Percentiles rank a stretch among this genome's conserved stretches.
Evolutionary conservation across 495 filamentous ascomycete genomes (phyloP).

Genomic region (Annulohypoxylon nitens): DNA sequence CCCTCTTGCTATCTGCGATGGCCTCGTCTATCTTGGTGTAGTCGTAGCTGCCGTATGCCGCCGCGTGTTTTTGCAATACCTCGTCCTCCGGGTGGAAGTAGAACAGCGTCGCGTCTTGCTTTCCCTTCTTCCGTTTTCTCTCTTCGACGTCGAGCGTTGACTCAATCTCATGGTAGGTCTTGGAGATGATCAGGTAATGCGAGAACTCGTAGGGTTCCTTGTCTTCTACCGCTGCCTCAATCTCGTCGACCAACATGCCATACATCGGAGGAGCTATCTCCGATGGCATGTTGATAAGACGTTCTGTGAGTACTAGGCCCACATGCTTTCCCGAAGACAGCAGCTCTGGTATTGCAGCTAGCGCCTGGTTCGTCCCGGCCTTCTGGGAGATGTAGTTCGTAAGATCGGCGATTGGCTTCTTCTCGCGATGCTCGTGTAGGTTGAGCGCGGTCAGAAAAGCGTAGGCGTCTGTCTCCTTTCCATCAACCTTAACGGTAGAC

Average conservation of each 20-base stretch:
- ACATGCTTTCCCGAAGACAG: constrained; percentile 68
- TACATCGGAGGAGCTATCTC: constrained; percentile 97
- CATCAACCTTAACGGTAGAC: constrained; percentile 95
- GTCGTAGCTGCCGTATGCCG: constrained; percentile 73
- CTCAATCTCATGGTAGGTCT: constrained; percentile 88
- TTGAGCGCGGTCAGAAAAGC: constrained; percentile 94
- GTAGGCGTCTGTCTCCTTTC: constrained; percentile 93
- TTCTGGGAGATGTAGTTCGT: constrained; percentile 77
- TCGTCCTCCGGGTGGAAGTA: constrained; percentile 99
- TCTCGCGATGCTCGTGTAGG: constrained; percentile 81
- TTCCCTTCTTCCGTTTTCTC: constrained; percentile 77
- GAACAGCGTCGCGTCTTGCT: constrained; percentile 68
- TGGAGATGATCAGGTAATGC: constrained; percentile 91
- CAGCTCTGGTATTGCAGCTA: constrained; percentile 67
- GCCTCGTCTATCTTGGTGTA: constrained; percentile 85
- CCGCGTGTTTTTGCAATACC: constrained; percentile 79
- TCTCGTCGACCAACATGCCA: constrained; percentile 93
- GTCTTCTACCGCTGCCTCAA: constrained; percentile 88
- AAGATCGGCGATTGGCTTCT: constrained; percentile 75
- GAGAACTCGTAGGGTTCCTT: constrained; percentile 94
- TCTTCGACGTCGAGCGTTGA: constrained; percentile 81
- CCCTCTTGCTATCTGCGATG: constrained; percentile 87
- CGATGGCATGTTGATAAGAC: constrained; percentile 93
- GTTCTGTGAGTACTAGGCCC: constrained; percentile 89
- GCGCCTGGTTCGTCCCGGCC: constrained; percentile 63